Evolutionary conservation across 441 rosid species (phyloP).

Genomic region (Biscutella laevigata): DNA sequence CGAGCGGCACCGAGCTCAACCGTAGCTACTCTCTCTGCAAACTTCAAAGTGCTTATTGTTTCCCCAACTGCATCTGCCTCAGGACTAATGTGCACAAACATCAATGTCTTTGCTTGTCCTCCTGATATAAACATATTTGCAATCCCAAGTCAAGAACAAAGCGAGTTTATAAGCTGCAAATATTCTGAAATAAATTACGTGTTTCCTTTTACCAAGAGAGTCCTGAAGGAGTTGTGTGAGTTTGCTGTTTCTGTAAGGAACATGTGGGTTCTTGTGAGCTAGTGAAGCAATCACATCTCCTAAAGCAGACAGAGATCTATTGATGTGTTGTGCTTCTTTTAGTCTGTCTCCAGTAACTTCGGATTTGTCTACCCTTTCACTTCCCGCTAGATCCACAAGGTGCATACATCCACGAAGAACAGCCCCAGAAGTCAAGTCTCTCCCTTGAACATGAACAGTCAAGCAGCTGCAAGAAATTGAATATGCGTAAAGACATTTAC

Average conservation of each 20-base stretch:
- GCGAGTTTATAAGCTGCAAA: neutral
- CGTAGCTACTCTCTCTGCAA: constrained; percentile 85
- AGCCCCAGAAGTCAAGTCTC: constrained; percentile 63
- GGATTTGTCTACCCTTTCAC: constrained; percentile 88
- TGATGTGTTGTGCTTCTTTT: no score
- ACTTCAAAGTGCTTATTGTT: constrained; percentile 80
- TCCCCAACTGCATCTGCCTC: constrained; percentile 71
- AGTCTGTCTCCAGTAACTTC: no score
- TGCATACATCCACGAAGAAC: constrained; percentile 78
- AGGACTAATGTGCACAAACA: constrained; percentile 90
- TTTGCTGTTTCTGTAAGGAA: no score
- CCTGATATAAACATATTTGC: constrained; percentile 36
- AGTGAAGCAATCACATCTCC: constrained; percentile 92
- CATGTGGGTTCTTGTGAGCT: constrained; percentile 79
- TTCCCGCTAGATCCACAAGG: constrained; percentile 85
- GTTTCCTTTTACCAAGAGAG: constrained; percentile 55
- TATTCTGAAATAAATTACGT: neutral
- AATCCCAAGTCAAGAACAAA: constrained; percentile 3
- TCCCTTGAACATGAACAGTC: constrained; percentile 86
- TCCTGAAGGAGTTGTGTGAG: constrained; percentile 89
- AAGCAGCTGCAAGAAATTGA: constrained; percentile 48
- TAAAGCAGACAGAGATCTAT: constrained; percentile 79
- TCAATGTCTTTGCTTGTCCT: constrained; percentile 86
- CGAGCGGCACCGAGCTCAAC: constrained; percentile 85
- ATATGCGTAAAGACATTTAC: neutral